phyloP scores from a whole-genome alignment of 345 rosid genomes.

The Citrus cavaleriei region DNA sequence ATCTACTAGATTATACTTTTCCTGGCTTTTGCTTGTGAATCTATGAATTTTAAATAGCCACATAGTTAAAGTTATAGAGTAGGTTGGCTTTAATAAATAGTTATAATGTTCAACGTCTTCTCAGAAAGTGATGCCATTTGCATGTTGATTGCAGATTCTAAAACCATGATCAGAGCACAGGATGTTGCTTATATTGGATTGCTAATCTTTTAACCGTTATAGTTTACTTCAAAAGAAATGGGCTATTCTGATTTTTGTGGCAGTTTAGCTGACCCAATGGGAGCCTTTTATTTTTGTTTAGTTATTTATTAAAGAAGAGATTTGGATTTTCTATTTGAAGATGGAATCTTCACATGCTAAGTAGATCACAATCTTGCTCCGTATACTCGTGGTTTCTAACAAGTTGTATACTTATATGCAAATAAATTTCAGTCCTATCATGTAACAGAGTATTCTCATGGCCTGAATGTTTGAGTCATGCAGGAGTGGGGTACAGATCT shows the following conservation, averaged over 20 bases:
- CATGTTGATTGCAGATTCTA: conserved; percentile 8
- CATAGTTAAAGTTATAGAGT: neutral
- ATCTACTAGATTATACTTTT: neutral
- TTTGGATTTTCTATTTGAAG: neutral
- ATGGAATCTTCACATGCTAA: conserved; percentile 3
- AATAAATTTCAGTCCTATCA: neutral
- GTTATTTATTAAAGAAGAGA: neutral
- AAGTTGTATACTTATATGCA: neutral
- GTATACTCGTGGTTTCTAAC: neutral
- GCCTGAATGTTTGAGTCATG: conserved; percentile 28
- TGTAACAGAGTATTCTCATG: conserved; percentile 2
- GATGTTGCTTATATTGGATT: conserved; percentile 3
- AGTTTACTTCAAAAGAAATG: conserved; percentile 3
- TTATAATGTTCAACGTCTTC: neutral
- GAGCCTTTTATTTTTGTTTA: neutral
- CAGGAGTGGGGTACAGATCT: conserved; percentile 86
- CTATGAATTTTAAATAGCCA: neutral
- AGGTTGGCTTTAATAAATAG: neutral
- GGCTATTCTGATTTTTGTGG: neutral
- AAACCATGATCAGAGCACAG: conserved; percentile 1
- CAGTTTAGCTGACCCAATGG: conserved; percentile 1
- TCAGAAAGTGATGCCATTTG: neutral
- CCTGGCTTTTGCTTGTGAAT: neutral
- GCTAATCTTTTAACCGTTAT: neutral
- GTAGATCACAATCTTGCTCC: neutral